phyloP scores from a whole-genome alignment of 2,329 filamentous ascomycete species.

The Macrophomina phaseolina region DNA sequence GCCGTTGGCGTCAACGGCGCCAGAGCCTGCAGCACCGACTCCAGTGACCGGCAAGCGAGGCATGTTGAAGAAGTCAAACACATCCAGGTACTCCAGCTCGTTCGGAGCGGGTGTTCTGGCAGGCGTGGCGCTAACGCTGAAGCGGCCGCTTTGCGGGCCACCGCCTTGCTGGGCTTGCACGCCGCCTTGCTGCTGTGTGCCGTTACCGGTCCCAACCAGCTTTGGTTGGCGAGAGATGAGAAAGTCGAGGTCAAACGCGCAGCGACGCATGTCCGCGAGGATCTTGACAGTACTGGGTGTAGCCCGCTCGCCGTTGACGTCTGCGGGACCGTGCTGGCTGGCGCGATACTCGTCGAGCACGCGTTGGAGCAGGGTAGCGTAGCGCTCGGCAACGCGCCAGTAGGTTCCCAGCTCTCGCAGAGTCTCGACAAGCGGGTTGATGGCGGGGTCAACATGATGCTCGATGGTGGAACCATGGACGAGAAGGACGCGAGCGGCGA shows the following conservation, averaged over 20 bases:
- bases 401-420: constrained; percentile 79
- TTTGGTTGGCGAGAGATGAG: constrained; percentile 81
- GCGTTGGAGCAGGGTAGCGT: constrained; percentile 77
- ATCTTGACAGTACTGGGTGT: constrained; percentile 86
- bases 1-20: not conserved
- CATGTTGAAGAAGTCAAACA: constrained; percentile 95
- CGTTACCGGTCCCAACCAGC: constrained; percentile 14
- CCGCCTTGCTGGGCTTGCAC: constrained; percentile 1
- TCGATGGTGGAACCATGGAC: constrained; percentile 92
- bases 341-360: constrained; percentile 87
- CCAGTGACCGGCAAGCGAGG: constrained; percentile 66
- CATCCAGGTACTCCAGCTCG: constrained; percentile 87
- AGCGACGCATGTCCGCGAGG: constrained; percentile 87
- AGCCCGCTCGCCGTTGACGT: constrained; percentile 51
- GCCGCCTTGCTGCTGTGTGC: not conserved
- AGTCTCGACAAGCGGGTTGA: constrained; percentile 81
- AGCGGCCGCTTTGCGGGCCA: constrained; percentile 37
- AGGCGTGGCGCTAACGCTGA: constrained; percentile 29
- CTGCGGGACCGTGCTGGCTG: constrained; percentile 58
- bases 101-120: constrained; percentile 73
- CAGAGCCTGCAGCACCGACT: constrained; percentile 36
- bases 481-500: constrained; percentile 82
- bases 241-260: constrained; percentile 88
- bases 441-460: constrained; percentile 78
- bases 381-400: constrained; percentile 86